Evolutionary conservation across 352 stramenopile genomes (phyloP).

Genomic region (Pythium pyrilobum): DNA sequence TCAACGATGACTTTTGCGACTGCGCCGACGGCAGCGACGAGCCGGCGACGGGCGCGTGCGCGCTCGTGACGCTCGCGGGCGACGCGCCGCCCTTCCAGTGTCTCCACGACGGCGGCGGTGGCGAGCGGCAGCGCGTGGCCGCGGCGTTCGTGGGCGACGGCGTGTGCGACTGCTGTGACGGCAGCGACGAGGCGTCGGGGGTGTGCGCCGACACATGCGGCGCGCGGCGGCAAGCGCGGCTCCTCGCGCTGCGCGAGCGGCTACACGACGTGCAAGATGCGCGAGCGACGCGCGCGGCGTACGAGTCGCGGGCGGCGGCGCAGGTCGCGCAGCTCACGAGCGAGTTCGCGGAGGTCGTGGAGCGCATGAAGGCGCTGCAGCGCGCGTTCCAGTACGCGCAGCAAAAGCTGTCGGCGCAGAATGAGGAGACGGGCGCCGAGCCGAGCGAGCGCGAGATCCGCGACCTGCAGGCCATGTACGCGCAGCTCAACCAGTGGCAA

Average conservation of each 20-base stretch:
- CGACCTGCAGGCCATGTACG: conserved; percentile 42
- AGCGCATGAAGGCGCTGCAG: conserved; percentile 16
- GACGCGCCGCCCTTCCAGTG: conserved; percentile 33
- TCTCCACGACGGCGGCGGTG: not conserved
- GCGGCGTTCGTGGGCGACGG: conserved; percentile 82
- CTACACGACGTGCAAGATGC: conserved; percentile 25
- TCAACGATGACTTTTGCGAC: conserved; percentile 95
- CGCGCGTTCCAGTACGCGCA: conserved; percentile 27
- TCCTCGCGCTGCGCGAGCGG: not conserved
- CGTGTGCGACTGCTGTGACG: conserved; percentile 98
- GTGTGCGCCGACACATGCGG: conserved; percentile 41
- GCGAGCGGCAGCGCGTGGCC: conserved; percentile 30
- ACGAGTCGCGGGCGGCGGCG: conserved; percentile 15
- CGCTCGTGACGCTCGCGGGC: conserved; percentile 14
- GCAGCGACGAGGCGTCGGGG: conserved; percentile 80
- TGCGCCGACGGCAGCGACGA: conserved; percentile 91
- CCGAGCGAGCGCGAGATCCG: conserved; percentile 25
- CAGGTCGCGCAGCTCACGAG: conserved; percentile 11
- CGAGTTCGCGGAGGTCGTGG: conserved; percentile 25
- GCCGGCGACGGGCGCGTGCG: conserved; percentile 76
- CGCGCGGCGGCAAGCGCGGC: not conserved
- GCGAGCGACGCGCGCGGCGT: conserved; percentile 16
- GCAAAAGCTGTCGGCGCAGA: conserved; percentile 12
- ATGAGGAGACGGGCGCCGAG: conserved; percentile 19
- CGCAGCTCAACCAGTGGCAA: conserved; percentile 39